Base-by-base conservation (phyloP, 2,329 filamentous ascomycete genomes). In the Alternaria sp. region DNA sequence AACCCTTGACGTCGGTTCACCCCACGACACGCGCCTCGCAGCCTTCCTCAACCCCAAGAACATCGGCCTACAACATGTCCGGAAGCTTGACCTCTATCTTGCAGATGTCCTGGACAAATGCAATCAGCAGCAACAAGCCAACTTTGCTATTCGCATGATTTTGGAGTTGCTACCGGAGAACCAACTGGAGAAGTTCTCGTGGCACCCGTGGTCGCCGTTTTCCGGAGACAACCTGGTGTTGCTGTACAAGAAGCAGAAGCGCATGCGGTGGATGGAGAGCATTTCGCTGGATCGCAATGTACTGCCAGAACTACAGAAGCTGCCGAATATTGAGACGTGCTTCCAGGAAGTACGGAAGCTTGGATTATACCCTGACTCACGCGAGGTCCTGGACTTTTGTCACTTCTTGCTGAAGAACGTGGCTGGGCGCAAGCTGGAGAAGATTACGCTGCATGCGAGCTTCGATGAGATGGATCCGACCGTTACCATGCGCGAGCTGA, bases 121-220 rank as follows among this genome's bases (percentile, higher is more conserved):
- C 70, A 81, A 82, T 17, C 79, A 81, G 69, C 63, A 81, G 56
- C 78, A 81, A 58, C 82, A 83, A 64, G 83, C 83, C 43, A 78
- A 83, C 57, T 83, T 85, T 57, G 81, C 82, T 0, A 81, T 82
- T 19, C 81, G 83, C 47, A 83, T 85, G 80, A 79, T 85, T 17
- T 62, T 85, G 17, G 83, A 85, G 63, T 79, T 84, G 64, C 69
- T 85, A 36, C 83, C 83, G 1, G 81, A 84, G 55, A 80, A 85
- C 63, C 81, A 81, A 36, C 75, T 85, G 23, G 83, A 85, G 64
- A 81, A 82, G 64, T 84, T 85, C 74, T 83, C 80, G 64, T 85
- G 83, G 83, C 82, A 83, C 71, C 83, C 83, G 15, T 85, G 83
- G 83, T 78, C 79, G 50, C 76, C 80, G 1, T 85, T 85, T 64